Conservation (phyloP, 208 protist species). For the Lotmaria passim region DNA sequence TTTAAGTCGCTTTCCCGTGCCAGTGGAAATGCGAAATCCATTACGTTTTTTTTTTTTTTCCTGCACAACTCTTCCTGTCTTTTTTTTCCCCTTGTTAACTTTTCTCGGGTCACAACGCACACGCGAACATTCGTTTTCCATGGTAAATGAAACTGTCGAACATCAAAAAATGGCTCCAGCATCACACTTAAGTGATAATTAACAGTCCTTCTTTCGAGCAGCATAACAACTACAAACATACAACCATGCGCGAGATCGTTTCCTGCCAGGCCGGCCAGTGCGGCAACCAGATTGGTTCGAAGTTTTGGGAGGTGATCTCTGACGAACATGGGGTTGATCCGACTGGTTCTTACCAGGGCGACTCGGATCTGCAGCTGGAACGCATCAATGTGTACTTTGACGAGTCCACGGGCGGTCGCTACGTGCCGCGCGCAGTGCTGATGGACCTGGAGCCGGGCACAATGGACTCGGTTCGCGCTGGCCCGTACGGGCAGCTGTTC, state of each 20-base stretch:
- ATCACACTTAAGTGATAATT: too few relatives aligned
- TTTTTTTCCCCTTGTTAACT: not conserved
- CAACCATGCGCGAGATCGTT: constrained; percentile 90
- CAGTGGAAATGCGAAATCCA: too few relatives aligned
- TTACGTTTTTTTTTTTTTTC: too few relatives aligned
- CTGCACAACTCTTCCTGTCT: too few relatives aligned
- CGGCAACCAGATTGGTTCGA: constrained; percentile 84
- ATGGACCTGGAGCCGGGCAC: too few relatives aligned
- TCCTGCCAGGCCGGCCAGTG: constrained; percentile 80
- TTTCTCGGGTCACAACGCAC: not conserved
- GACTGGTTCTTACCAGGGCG: constrained; percentile 92
- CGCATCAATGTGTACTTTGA: constrained; percentile 99
- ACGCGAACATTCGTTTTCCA: not conserved
- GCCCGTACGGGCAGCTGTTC: too few relatives aligned
- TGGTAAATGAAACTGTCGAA: too few relatives aligned
- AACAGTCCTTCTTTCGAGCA: too few relatives aligned
- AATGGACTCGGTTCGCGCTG: too few relatives aligned
- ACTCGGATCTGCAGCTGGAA: constrained; percentile 97
- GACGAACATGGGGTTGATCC: constrained; percentile 91
- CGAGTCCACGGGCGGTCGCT: constrained; percentile 82
- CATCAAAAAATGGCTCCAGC: too few relatives aligned
- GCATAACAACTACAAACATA: too few relatives aligned
- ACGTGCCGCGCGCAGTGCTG: constrained; percentile 82
- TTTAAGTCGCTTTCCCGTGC: too few relatives aligned
- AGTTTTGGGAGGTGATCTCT: constrained; percentile 85